Evolutionary conservation across 352 stramenopile species (phyloP), one percentile per base, ranked within the genome.

Genomic region (Pythium aristosporum): DNA sequence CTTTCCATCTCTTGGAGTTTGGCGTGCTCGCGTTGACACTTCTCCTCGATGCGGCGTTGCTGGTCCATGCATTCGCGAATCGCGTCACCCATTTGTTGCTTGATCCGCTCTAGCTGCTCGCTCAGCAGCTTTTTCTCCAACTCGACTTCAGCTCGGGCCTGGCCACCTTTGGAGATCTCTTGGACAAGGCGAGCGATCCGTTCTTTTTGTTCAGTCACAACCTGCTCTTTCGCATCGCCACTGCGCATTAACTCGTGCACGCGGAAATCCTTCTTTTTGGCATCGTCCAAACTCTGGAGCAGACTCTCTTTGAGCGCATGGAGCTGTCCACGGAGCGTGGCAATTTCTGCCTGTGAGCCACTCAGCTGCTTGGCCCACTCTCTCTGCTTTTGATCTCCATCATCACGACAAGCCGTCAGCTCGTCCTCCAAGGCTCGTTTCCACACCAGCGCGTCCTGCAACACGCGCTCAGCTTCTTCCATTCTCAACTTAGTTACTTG

Each of bases 381-480:
- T 44, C 18, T 50, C 25, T 46, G 49, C 6, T 18, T 58, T 10
- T 43, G 21, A 5, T 68, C 56, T 18, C 20, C 36, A 6, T 60
- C 62, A 15, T 39, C 34, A 3, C 69, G 68, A 21, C 76, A 68
- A 3, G 32, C 43, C 0, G 21, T 37, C 1, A 86, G 21, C 20
- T 87, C 63, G 9, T 60, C 48, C 28, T 93, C 84, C n/a, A 86
- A 57, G 15, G 74, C 57, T 3, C 59, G 65, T 50, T 89, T 89
- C 56, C 73, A 85, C 36, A 73, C 43, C 5, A 93, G 59, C 7
- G 80, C 66, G n/a, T 87, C 80, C 9, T 77, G 57, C 16, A 89
- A n/a, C 16, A 87, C 68, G 2, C 74, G 67, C 50, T 91, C 82
- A 2, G 87, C 63, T 44, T 93, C 82, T 18, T 78, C 66, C 80